These are phyloP conservation scores for Neonectria coccinea DNA, from an alignment of 2,329 filamentous ascomycete species.

Conservation along the genomic window DNA sequence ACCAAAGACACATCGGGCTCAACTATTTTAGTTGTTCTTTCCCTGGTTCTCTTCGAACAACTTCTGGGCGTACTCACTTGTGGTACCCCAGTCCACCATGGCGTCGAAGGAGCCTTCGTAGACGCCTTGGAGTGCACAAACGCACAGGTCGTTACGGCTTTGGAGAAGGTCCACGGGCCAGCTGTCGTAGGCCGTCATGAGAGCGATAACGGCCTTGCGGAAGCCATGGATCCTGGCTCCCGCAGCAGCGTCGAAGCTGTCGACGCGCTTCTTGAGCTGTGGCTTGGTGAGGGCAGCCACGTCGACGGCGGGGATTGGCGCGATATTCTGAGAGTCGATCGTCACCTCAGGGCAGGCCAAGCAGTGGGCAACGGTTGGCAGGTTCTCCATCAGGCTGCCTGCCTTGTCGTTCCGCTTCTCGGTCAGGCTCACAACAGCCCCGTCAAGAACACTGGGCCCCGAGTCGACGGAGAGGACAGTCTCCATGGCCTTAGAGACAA, in stretches of 20 bases:
- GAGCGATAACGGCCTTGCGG: conserved; percentile 8
- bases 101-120: neutral
- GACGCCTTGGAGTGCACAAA: neutral
- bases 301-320: neutral
- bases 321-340: neutral
- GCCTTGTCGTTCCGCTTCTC: neutral
- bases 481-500: neutral
- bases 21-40: neutral
- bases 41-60: neutral
- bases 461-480: neutral
- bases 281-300: neutral
- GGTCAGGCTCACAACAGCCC: neutral
- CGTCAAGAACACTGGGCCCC: neutral
- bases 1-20: neutral
- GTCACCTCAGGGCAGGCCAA: neutral
- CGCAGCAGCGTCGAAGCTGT: neutral
- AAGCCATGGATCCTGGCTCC: neutral
- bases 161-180: neutral
- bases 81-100: neutral
- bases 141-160: neutral
- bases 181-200: neutral
- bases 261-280: conserved; percentile 5
- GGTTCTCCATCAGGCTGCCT: neutral
- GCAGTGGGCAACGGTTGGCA: neutral
- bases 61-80: neutral